Evolutionary conservation across 73 alveolate genomes (phyloP).

Genomic region (Uronychia binucleata): DNA sequence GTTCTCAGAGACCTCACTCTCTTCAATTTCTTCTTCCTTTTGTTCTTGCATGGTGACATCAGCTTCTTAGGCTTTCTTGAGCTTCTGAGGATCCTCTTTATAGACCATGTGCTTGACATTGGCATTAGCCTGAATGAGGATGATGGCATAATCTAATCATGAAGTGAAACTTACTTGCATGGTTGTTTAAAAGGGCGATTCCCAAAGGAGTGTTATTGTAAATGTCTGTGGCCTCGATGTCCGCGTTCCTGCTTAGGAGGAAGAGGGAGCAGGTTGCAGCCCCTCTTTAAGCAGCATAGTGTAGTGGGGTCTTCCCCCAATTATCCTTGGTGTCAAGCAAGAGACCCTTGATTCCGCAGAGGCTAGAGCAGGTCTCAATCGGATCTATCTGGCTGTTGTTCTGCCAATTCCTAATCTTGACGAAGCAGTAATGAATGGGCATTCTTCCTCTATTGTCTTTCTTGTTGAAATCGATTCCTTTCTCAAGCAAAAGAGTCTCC

Average conservation of each 20-base stretch:
- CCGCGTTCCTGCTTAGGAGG: constrained; percentile 33
- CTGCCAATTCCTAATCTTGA: constrained; percentile 53
- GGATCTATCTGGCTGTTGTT: constrained; percentile 64
- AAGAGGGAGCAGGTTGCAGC: constrained; percentile 71
- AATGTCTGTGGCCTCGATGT: constrained; percentile 21
- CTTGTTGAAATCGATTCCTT: constrained; percentile 65
- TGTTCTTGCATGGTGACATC: too few species aligned
- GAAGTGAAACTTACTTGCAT: constrained; percentile 1
- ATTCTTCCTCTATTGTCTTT: constrained; percentile 64
- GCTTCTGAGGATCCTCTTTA: constrained; percentile 21
- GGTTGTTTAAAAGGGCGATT: constrained; percentile 25
- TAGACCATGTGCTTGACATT: constrained; percentile 29
- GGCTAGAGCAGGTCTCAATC: constrained; percentile 60
- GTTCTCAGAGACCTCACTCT: constrained; percentile 1
- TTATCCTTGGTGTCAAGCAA: constrained; percentile 57
- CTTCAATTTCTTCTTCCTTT: not conserved
- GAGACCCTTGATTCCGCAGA: constrained; percentile 37
- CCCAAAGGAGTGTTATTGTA: constrained; percentile 55
- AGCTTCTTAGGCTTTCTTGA: not conserved
- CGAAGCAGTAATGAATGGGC: constrained; percentile 80
- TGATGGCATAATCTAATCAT: constrained; percentile 33
- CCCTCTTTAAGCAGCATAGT: constrained; percentile 79
- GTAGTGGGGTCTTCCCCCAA: constrained; percentile 72
- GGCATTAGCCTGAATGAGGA: constrained; percentile 42
- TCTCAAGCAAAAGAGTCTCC: constrained; percentile 40